Evolutionary conservation across 176 grass and related monocot genomes (phyloP).

Genomic region (Stipa capillata): DNA sequence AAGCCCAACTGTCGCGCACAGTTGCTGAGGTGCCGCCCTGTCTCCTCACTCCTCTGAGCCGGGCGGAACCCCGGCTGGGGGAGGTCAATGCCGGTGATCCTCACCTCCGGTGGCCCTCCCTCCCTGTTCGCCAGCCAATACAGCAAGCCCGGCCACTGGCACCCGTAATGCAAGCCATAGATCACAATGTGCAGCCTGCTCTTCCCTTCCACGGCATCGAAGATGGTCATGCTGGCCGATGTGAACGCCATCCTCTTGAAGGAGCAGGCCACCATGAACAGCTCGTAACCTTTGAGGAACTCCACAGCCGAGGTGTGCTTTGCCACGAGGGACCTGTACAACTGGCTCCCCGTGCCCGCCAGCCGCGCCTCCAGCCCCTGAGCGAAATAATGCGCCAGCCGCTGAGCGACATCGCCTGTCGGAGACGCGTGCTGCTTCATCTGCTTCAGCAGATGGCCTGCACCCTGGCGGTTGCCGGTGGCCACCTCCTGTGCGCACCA

Average conservation of each 20-base stretch:
- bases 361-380: conserved; percentile 48
- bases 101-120: conserved; percentile 28
- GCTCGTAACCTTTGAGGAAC: conserved; percentile 39
- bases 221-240: conserved; percentile 40
- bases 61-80: conserved; percentile 42
- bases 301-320: conserved; percentile 19
- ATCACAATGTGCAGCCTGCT: conserved; percentile 42
- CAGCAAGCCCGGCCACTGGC: conserved; percentile 49
- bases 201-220: conserved; percentile 13
- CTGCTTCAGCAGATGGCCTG: conserved; percentile 30
- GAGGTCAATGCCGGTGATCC: conserved; percentile 37
- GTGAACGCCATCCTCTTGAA: conserved; percentile 30
- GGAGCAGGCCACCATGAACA: conserved; percentile 43
- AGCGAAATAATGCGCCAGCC: conserved; percentile 46
- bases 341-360: conserved; percentile 34
- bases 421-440: conserved; percentile 29
- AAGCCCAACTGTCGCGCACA: conserved; percentile 22
- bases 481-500: conserved; percentile 42
- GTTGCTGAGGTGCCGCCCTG: conserved; percentile 21
- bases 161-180: conserved; percentile 32
- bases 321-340: conserved; percentile 27
- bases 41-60: conserved; percentile 23
- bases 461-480: conserved; percentile 21
- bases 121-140: neutral
- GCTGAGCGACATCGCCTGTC: conserved; percentile 39